These are phyloP conservation scores for Caryopteris hybrid DNA, from an alignment of 305 asterid species.

Conservation along the genomic window DNA sequence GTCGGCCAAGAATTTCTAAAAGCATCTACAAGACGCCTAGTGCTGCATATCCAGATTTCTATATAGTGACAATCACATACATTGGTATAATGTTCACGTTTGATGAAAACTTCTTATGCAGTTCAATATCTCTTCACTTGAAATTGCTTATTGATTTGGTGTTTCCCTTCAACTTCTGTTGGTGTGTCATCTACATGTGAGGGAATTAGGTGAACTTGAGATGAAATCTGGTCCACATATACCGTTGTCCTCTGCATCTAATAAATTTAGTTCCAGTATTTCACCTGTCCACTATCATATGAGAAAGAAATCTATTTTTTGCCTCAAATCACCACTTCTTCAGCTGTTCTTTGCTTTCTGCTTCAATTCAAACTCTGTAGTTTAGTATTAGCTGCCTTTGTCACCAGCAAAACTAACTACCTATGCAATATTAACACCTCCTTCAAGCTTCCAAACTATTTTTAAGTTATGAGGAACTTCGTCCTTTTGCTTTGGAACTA, in stretches of 20 bases:
- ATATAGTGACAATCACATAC: neutral
- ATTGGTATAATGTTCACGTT: neutral
- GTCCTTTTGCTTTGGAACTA: neutral
- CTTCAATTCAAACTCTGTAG: too few relatives aligned
- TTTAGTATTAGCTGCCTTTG: too few relatives aligned
- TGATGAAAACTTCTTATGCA: neutral
- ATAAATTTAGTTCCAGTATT: neutral
- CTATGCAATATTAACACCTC: neutral
- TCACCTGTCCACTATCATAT: too few relatives aligned
- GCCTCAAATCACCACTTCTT: too few relatives aligned
- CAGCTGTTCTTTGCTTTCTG: too few relatives aligned
- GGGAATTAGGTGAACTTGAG: neutral
- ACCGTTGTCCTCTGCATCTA: too few relatives aligned
- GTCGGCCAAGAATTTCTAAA: neutral
- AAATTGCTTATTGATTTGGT: neutral
- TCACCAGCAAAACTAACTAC: neutral
- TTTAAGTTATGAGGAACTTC: neutral
- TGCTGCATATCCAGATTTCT: neutral
- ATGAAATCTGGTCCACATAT: neutral
- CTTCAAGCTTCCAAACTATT: neutral
- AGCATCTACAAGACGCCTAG: neutral
- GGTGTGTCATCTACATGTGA: neutral
- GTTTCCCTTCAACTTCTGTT: too few relatives aligned
- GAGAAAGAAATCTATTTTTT: too few relatives aligned
- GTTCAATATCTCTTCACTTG: neutral